Base-by-base conservation (phyloP, 2,329 filamentous ascomycete species). In the Claviceps arundinis region DNA sequence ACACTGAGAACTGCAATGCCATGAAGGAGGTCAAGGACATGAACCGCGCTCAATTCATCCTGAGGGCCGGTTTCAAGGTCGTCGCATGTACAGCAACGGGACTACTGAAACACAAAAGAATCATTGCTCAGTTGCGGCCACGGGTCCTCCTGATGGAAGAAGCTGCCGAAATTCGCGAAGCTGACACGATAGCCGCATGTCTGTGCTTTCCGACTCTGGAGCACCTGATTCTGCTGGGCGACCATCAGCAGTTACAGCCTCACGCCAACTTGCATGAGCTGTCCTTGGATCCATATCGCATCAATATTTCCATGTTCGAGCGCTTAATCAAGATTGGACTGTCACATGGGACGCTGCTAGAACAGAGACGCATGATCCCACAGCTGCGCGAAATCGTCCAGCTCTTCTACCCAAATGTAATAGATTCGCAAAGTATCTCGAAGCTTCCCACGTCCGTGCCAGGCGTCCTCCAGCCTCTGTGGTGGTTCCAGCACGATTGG, bases 241-340 rank as follows among this genome's bases (percentile, higher is more conserved):
- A 94, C 60, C 88, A 94, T 58, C 78, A 87, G 64, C 89, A 94
- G 61, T 72, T 94, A 2, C 78, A 82, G 9, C 87, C 83, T 0
- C 78, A 82, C 46, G 86, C 82, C 52, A 77, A 84, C 45, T 72
- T 85, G 1, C 69, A 68, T 2, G 74, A 77, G 1, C 74, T 89
- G 1, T 77, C 77, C 38, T 67, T 70, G 0, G 64, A 74, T 0
- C 85, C 85, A 0, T 89, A 78, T 62, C 75, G 79, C 56, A 72
- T 93, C 38, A 80, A 86, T 37, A 68, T 89, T 0, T 93, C 87
- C 0, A 75, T 94, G 59, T 94, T 94, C 59, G 85, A 94, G 66
- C 77, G 88, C 1, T 72, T 94, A 14, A 76, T 93, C n/a, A 70
- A 74, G 4, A 80, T 87, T 16, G 62, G 72, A 0, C 68, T 90